Evolutionary conservation across 192 early-diverging fungal genomes (phyloP), one percentile per base, ranked within the genome.

Genomic region (Chytriomyces sp.): DNA sequence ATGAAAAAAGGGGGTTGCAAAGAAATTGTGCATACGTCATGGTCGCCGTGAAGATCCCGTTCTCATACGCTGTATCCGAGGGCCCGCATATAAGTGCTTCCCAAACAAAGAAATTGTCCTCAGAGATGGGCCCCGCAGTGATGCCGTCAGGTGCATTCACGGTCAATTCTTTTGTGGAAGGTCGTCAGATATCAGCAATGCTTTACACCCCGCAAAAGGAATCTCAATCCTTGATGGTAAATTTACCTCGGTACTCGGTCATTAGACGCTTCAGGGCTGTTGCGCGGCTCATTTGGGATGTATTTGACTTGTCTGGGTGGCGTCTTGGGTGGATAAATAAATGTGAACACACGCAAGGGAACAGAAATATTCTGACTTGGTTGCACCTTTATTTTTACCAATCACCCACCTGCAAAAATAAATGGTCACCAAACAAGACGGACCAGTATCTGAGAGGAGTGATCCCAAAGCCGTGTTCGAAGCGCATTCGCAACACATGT

Each of bases 1-100:
- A n/a, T n/a, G n/a, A n/a, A n/a, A 20, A 20, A 13, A 57, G 53
- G 53, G 53, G 53, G 20, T 57, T 57, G 53, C 16, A 20, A 20
- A 57, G 53, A 20, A 20, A 57, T n/a, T 3, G 3, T 1, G 20
- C 53, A 20, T 20, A 73, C 43, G 80, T 91, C 28, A 99, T 77
- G 7, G 86, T 91, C 2, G 97, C 96, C 24, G 94, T 89, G 73
- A 99, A 98, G 35, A 98, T 88, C 11, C 97, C 97, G 49, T 92
- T 93, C 84, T 98, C 97, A 79, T 95, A 98, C 16, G 95, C 94
- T 13, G 97, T 99, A 59, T 90, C 96, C 61, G 91, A 90, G 0
- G 96, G 96, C 23, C 96, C 94, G 67, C 87, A 85, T 62, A 96
- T 94, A 9, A 95, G 79, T 3, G 94, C 94, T 69, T 96, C 94